Evolutionary conservation across 2,329 filamentous ascomycete species (phyloP).

Genomic region (Cryphonectria naterciae): DNA sequence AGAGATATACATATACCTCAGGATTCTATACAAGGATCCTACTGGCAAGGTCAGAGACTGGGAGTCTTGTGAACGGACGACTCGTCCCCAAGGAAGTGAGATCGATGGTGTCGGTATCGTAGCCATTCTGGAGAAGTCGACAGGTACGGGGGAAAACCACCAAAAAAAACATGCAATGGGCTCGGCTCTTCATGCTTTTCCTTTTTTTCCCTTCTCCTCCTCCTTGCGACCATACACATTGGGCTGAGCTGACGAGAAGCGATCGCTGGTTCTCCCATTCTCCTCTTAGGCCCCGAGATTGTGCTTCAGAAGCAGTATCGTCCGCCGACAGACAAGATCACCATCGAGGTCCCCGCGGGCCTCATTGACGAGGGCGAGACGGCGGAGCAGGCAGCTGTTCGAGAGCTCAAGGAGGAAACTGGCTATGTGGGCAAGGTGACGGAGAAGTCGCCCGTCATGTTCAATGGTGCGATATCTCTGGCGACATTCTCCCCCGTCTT

Average conservation of each 20-base stretch:
- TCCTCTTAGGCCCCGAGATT: slow-evolving; percentile 52
- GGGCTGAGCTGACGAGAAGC: slow-evolving; percentile 18
- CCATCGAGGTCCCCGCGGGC: slow-evolving; percentile 68
- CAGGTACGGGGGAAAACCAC: slow-evolving; percentile 38
- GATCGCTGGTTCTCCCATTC: not conserved
- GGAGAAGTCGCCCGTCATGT: slow-evolving; percentile 68
- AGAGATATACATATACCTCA: slow-evolving; percentile 34
- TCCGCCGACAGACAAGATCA: slow-evolving; percentile 61
- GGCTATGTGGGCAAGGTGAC: slow-evolving; percentile 62
- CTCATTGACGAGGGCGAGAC: slow-evolving; percentile 66
- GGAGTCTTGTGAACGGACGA: slow-evolving; percentile 75
- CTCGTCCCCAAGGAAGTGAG: slow-evolving; percentile 61
- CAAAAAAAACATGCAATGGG: too few species aligned
- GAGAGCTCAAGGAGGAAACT: slow-evolving; percentile 69
- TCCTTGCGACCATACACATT: not conserved
- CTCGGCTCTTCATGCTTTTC: not conserved
- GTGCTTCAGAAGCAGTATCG: slow-evolving; percentile 71
- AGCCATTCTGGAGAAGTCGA: slow-evolving; percentile 64
- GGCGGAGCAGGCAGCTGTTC: slow-evolving; percentile 62
- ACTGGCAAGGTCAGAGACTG: slow-evolving; percentile 63
- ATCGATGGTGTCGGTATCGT: slow-evolving; percentile 77
- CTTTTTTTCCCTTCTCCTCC: not conserved
- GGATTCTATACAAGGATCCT: slow-evolving; percentile 68
- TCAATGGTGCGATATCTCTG: slow-evolving; percentile 51
- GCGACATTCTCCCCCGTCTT: not conserved